Base-by-base conservation (phyloP, 2,329 filamentous ascomycete genomes). In the Tolypocladium paradoxum region DNA sequence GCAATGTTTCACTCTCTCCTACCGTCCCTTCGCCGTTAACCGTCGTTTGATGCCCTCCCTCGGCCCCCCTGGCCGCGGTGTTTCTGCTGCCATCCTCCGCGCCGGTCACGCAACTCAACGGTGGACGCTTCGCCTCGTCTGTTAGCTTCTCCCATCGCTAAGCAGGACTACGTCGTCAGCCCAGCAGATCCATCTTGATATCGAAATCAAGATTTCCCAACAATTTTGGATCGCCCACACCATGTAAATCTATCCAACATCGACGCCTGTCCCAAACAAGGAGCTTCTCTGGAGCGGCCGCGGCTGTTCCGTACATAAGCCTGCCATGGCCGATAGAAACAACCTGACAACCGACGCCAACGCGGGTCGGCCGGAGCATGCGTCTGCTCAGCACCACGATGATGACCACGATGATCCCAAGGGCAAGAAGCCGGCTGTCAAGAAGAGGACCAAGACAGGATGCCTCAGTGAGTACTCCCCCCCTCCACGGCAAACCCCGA, bases 381-480 rank as follows among this genome's bases (percentile, higher is more conserved):
- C 63, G 38, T 62, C 69, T 34, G 58, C 65, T 5, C 65, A 66
- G 29, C 68, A 65, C 64, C 54, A 66, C 58, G 57, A 65, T 33
- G 69, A 66, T 51, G 68, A 67, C 14, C 68, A 70, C 29, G 73
- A 73, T 12, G 73, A 75, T 48, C 61, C 65, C n/a, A 69, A 68
- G 50, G 64, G 68, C 24, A 79, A 76, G 60, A 80, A 76, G 61
- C 61, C 70, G 3, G 68, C 75, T 20, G 68, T 73, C 24, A 79
- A 81, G 61, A 89, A 85, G 67, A 78, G 91, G 62, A 96, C 91
- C 50, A 96, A 96, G 73, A 96, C 91, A 2, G 91, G 91, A 16
- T 96, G 91, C 67, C 72, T 96, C 56, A 96, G 87, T 90, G 78
- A 68, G 85, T 76, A 52, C 22, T 22, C 31, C 8, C 55, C 49